A percentile compares a stretch with the other conserved stretches of the same genome.
phyloP scores from a whole-genome alignment of 805 yeast genomes.

The Nakazawaea ernobii region DNA sequence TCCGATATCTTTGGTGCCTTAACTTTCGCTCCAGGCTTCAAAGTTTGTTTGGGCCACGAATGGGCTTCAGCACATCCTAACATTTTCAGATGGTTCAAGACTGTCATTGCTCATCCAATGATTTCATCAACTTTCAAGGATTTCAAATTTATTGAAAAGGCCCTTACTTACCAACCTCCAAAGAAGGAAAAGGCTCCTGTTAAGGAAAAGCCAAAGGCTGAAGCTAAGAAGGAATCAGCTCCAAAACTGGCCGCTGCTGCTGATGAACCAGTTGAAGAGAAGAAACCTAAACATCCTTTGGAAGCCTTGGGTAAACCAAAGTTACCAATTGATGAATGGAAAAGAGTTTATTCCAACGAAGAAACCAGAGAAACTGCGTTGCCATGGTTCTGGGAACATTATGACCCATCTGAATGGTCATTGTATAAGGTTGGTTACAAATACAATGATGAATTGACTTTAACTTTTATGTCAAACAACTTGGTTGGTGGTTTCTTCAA shows the following conservation, averaged over 20 bases:
- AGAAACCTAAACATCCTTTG: slow-evolving; percentile 90
- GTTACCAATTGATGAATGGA: slow-evolving; percentile 84
- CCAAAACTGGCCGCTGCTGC: slow-evolving; percentile 13
- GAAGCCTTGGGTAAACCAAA: slow-evolving; percentile 70
- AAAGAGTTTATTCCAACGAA: slow-evolving; percentile 93
- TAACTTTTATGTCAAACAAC: slow-evolving; percentile 98
- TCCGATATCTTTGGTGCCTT: slow-evolving; percentile 62
- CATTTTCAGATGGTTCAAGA: slow-evolving; percentile 66
- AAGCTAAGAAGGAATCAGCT: slow-evolving; percentile 64
- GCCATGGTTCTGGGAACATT: slow-evolving; percentile 98
- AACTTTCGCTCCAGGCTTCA: slow-evolving; percentile 48
- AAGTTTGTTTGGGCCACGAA: slow-evolving; percentile 52
- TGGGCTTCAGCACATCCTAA: slow-evolving; percentile 63
- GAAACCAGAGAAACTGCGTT: slow-evolving; percentile 91
- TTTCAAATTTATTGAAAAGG: slow-evolving; percentile 49
- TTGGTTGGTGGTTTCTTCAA: slow-evolving; percentile 96
- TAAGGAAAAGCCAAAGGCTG: slow-evolving; percentile 29
- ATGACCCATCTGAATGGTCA: slow-evolving; percentile 90
- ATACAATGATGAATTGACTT: slow-evolving; percentile 95
- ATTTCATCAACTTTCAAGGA: slow-evolving; percentile 39
- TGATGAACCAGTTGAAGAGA: slow-evolving; percentile 43
- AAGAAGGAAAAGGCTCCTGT: slow-evolving; percentile 58
- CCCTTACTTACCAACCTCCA: slow-evolving; percentile 56
- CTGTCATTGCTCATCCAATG: slow-evolving; percentile 41
- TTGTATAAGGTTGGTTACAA: slow-evolving; percentile 93